Percentiles rank a stretch among this genome's conserved stretches.
Evolutionary conservation across 2,329 filamentous ascomycete genomes (phyloP).

Genomic region (Graphilbum sp.): DNA sequence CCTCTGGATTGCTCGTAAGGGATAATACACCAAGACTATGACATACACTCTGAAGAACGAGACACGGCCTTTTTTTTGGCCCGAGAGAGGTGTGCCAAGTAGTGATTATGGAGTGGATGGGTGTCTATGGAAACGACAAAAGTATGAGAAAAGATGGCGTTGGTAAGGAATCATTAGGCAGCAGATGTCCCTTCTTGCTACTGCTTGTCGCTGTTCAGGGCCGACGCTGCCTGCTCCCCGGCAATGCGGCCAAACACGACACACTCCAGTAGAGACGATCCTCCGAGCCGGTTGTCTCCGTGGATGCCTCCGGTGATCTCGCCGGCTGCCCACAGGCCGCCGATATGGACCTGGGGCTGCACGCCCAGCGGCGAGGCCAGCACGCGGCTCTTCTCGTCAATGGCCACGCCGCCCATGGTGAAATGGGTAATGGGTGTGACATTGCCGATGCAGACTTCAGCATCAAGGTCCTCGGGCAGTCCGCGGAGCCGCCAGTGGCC

Average conservation of each 20-base stretch:
- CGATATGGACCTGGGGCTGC: constrained; percentile 67
- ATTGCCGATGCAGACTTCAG: constrained; percentile 61
- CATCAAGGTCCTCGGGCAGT: constrained; percentile 48
- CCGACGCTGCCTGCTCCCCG: constrained; percentile 69
- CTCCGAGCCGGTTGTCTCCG: constrained; percentile 94
- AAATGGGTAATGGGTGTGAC: constrained; percentile 99
- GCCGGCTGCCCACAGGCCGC: constrained; percentile 90
- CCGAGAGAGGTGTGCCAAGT: too few species aligned
- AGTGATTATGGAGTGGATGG: too few species aligned
- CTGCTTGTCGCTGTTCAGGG: constrained; percentile 24
- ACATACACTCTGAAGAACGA: too few species aligned
- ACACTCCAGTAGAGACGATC: constrained; percentile 88
- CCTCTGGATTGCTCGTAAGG: too few species aligned
- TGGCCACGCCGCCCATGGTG: constrained; percentile 99
- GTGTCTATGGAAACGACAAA: too few species aligned
- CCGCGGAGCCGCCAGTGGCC: constrained; percentile 65
- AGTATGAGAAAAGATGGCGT: too few species aligned
- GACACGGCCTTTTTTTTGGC: too few species aligned
- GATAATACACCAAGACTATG: too few species aligned
- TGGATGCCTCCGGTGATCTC: constrained; percentile 96
- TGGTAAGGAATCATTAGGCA: too few species aligned
- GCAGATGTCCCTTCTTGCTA: neutral
- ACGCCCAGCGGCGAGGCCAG: constrained; percentile 42
- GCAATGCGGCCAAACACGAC: constrained; percentile 97
- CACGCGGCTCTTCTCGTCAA: constrained; percentile 92